Evolutionary conservation across 140 eudicot genomes (phyloP).

Genomic region (Cichorium intybus): DNA sequence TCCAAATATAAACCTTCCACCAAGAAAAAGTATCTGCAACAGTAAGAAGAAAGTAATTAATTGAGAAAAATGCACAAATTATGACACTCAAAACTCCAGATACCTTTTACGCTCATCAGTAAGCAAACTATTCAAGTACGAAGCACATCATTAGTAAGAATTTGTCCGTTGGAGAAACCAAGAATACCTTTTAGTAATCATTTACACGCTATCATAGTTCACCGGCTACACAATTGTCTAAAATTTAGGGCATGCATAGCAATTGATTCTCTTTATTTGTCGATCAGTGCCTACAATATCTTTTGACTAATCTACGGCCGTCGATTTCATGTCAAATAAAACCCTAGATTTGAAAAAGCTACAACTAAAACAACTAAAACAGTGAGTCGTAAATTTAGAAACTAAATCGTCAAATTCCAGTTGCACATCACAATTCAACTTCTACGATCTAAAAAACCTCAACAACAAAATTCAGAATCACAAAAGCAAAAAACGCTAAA

Average conservation of each 20-base stretch:
- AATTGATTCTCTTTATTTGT: neutral
- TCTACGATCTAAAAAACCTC: constrained; percentile 4
- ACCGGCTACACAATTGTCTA: constrained; percentile 3
- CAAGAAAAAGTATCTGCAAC: constrained; percentile 65
- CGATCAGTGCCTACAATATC: neutral
- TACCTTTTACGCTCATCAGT: neutral
- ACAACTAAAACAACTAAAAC: neutral
- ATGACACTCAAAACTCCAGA: neutral
- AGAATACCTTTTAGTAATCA: constrained; percentile 7
- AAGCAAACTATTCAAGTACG: neutral
- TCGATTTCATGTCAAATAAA: constrained; percentile 1
- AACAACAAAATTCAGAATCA: neutral
- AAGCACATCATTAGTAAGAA: neutral
- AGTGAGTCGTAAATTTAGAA: neutral
- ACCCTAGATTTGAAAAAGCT: constrained; percentile 23
- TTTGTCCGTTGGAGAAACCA: neutral
- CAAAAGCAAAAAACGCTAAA: neutral
- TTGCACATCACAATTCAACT: constrained; percentile 2
- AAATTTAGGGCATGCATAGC: constrained; percentile 7
- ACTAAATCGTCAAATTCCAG: constrained; percentile 11
- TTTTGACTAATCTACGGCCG: neutral
- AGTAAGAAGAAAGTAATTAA: constrained; percentile 2
- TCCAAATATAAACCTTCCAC: constrained; percentile 75
- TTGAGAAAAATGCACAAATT: constrained; percentile 3
- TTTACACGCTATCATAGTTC: neutral